Evolutionary conservation across 164 flowering plant genomes (phyloP).

Genomic region (Liriodendron chinense): DNA sequence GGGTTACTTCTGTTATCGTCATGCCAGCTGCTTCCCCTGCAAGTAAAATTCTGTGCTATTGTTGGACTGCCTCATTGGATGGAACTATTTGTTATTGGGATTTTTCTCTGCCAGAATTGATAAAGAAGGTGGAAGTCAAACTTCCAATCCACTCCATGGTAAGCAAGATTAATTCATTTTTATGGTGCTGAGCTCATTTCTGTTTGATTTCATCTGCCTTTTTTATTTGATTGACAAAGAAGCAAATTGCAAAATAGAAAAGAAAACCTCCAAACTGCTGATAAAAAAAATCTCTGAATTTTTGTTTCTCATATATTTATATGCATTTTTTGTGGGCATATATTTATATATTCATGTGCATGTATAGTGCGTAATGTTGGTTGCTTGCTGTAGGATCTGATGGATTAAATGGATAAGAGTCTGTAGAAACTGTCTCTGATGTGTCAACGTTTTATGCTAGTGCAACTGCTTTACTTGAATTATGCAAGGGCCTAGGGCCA

Average conservation of each 20-base stretch:
- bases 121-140: slow-evolving; percentile 60
- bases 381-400: background rate
- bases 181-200: background rate
- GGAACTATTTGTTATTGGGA: slow-evolving; percentile 93
- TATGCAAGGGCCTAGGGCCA: background rate
- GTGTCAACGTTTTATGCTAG: background rate
- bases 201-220: background rate
- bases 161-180: slow-evolving; percentile 9
- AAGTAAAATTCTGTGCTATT: slow-evolving; percentile 47
- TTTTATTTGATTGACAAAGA: background rate
- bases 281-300: no score
- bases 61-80: slow-evolving; percentile 96
- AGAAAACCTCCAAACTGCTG: no score
- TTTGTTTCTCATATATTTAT: no score
- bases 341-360: no score
- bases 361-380: background rate
- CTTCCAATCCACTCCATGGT: slow-evolving; percentile 84
- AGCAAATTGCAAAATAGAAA: background rate
- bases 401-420: background rate
- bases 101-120: slow-evolving; percentile 64
- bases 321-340: no score
- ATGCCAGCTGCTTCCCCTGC: slow-evolving; percentile 51
- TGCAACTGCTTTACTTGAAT: background rate
- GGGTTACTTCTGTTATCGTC: slow-evolving; percentile 75
- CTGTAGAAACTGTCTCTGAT: background rate